Percentiles rank a stretch among this genome's conserved stretches.
Evolutionary conservation across 768 basidiomycete genomes (phyloP).

Genomic region (Termitomyces sp.): DNA sequence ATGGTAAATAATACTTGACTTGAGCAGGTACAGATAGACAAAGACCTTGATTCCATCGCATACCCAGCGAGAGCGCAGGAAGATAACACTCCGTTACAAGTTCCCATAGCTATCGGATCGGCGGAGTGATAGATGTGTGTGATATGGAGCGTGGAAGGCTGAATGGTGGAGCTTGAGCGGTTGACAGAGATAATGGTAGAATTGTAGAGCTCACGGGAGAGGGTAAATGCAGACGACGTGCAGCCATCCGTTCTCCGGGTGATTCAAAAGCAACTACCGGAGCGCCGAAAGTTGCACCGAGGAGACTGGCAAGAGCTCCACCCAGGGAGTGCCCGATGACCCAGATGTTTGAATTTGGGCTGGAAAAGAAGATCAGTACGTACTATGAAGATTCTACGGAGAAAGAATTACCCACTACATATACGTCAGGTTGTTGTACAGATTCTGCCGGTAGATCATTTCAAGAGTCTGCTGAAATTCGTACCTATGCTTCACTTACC

Average conservation of each 20-base stretch:
- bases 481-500: constrained; percentile 40
- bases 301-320: constrained; percentile 72
- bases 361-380: constrained; percentile 9
- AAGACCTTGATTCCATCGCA: constrained; percentile 74
- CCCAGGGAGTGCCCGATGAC: constrained; percentile 73
- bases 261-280: constrained; percentile 89
- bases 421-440: constrained; percentile 92
- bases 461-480: not conserved
- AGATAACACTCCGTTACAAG: constrained; percentile 77
- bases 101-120: constrained; percentile 91
- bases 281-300: constrained; percentile 85
- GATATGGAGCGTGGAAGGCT: constrained; percentile 75
- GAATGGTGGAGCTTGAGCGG: not conserved
- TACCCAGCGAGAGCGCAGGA: constrained; percentile 87
- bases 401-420: constrained; percentile 54
- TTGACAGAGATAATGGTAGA: not conserved
- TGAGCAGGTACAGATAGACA: not conserved
- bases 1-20: not conserved
- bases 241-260: constrained; percentile 82
- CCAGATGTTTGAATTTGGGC: constrained; percentile 87
- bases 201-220: constrained; percentile 53
- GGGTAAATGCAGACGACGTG: constrained; percentile 79
- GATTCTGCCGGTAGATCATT: constrained; percentile 49
- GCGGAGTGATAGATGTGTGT: constrained; percentile 94
- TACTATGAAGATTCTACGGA: not conserved